Conservation (phyloP, 106 monocot genomes). For the Apostasia ramifera region DNA sequence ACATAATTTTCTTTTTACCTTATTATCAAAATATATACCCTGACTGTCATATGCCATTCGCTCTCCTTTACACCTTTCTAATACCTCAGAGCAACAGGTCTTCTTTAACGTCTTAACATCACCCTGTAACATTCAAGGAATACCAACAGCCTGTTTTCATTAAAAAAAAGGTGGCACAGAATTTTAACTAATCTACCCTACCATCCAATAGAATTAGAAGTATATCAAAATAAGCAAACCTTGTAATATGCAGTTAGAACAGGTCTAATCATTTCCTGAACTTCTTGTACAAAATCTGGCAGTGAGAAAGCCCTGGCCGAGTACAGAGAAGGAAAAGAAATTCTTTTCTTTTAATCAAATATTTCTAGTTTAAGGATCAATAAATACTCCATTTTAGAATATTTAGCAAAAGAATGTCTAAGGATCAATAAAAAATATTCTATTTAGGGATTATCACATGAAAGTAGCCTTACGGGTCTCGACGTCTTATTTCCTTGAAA, state of each 20-base stretch:
- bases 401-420: background rate
- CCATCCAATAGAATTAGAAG: too few relatives aligned
- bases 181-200: too few relatives aligned
- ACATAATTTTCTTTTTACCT: conserved; percentile 34
- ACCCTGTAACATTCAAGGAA: conserved; percentile 30
- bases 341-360: too few relatives aligned
- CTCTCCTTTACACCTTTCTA: conserved; percentile 92
- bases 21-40: conserved; percentile 79
- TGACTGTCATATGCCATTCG: conserved; percentile 62
- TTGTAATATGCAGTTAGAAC: conserved; percentile 79
- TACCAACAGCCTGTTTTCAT: background rate
- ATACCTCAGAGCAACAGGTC: conserved; percentile 76
- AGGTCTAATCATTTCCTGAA: conserved; percentile 92
- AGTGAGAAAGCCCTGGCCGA: conserved; percentile 72
- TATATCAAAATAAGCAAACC: conserved; percentile 23
- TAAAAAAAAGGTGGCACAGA: background rate
- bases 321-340: background rate
- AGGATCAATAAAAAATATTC: background rate
- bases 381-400: too few relatives aligned
- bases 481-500: conserved; percentile 87
- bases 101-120: conserved; percentile 80
- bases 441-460: background rate
- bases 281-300: conserved; percentile 89
- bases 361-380: too few relatives aligned
- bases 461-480: conserved; percentile 74